These are phyloP conservation scores for Fraxinus platypoda DNA, from an alignment of 305 asterid species.

Conservation along the genomic window DNA sequence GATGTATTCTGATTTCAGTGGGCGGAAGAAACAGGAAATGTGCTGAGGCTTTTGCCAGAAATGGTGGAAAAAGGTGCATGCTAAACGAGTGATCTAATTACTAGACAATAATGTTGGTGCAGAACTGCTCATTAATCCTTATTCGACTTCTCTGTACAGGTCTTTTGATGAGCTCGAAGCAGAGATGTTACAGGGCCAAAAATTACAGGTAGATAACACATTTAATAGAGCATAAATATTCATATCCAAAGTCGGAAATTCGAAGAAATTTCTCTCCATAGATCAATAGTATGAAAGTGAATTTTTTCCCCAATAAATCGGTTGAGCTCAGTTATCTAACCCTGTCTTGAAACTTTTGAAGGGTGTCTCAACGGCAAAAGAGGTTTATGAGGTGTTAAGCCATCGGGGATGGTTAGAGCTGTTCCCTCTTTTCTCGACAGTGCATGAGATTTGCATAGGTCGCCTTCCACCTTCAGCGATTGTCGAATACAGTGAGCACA, in stretches of 20 bases:
- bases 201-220: conserved; percentile 56
- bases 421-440: conserved; percentile 83
- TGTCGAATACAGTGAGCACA: conserved; percentile 57
- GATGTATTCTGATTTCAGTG: conserved; percentile 41
- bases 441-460: conserved; percentile 77
- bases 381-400: conserved; percentile 70
- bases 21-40: conserved; percentile 91
- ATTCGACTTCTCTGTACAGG: conserved; percentile 19
- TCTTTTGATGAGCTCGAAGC: conserved; percentile 87
- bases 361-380: conserved; percentile 91
- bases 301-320: background rate
- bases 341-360: conserved; percentile 18
- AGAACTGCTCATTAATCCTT: background rate
- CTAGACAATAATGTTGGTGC: background rate
- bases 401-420: conserved; percentile 75
- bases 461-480: conserved; percentile 70
- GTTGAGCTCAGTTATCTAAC: background rate
- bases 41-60: conserved; percentile 81
- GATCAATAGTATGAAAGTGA: background rate
- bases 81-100: background rate
- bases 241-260: background rate
- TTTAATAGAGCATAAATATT: background rate
- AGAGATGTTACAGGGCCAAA: conserved; percentile 87
- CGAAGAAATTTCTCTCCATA: background rate
- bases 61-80: conserved; percentile 63